These are phyloP conservation scores for Bipolaris gigantea DNA, from an alignment of 2,329 filamentous ascomycete genomes.

Conservation along the genomic window DNA sequence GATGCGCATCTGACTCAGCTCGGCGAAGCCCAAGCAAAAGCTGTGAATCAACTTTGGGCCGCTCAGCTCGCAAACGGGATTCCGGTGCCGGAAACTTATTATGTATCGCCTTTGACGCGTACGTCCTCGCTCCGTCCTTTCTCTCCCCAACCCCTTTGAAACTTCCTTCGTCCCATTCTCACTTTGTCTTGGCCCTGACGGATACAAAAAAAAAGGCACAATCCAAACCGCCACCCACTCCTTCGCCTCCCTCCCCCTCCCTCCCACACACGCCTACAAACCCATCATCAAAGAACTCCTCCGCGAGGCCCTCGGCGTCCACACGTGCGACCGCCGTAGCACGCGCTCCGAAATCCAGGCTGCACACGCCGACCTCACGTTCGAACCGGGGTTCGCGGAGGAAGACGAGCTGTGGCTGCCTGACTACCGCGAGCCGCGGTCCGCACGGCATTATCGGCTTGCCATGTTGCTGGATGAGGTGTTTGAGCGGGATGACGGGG, in stretches of 20 bases:
- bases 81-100: conserved; percentile 65
- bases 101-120: conserved; percentile 65
- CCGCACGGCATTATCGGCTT: conserved; percentile 31
- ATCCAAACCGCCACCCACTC: conserved; percentile 65
- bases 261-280: conserved; percentile 53
- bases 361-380: conserved; percentile 56
- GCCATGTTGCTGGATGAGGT: conserved; percentile 54
- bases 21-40: conserved; percentile 61
- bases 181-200: too few species aligned
- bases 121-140: conserved; percentile 30
- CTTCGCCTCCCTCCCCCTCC: conserved; percentile 58
- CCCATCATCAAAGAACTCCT: conserved; percentile 66
- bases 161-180: too few species aligned
- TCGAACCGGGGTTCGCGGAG: conserved; percentile 65
- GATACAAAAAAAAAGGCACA: conserved; percentile 27
- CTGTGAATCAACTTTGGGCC: conserved; percentile 62
- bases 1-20: conserved; percentile 63
- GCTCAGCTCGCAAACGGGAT: conserved; percentile 56
- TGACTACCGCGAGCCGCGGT: conserved; percentile 35
- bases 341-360: conserved; percentile 33
- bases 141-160: too few species aligned
- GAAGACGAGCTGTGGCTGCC: conserved; percentile 57
- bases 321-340: conserved; percentile 68
- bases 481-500: conserved; percentile 51
- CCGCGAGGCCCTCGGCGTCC: conserved; percentile 66